Conservation (phyloP, 1,284 basidiomycete genomes). For the Marasmius tenuissimus region DNA sequence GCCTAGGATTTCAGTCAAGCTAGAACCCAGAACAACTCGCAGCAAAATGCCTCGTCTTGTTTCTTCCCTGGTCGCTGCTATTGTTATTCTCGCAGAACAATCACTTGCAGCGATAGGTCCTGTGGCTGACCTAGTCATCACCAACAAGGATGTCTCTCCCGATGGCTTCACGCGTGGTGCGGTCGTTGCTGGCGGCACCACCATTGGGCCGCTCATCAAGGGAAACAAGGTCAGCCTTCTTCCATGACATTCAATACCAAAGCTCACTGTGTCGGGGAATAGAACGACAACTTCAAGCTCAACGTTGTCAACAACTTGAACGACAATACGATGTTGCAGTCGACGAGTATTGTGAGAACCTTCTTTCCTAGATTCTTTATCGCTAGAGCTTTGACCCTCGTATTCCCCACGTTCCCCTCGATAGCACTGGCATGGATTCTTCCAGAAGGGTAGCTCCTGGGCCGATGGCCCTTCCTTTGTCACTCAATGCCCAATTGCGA, state of each 20-base stretch:
- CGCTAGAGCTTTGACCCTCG: too few species aligned
- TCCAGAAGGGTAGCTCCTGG: slow-evolving; percentile 31
- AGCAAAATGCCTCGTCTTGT: too few species aligned
- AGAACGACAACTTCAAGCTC: slow-evolving; percentile 22
- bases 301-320: slow-evolving; percentile 21
- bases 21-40: too few species aligned
- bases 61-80: too few species aligned
- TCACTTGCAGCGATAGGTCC: neutral
- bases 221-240: slow-evolving; percentile 16
- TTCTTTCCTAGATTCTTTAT: neutral
- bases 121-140: neutral
- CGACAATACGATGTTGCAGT: slow-evolving; percentile 20
- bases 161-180: neutral
- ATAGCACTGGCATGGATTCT: slow-evolving; percentile 42
- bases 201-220: slow-evolving; percentile 18
- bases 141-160: neutral
- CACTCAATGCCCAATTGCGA: slow-evolving; percentile 40
- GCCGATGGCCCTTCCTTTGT: slow-evolving; percentile 34
- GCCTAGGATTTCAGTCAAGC: too few species aligned
- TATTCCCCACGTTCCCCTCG: neutral
- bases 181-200: slow-evolving; percentile 1
- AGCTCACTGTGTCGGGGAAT: neutral
- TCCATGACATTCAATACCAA: neutral
- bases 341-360: neutral
- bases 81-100: too few species aligned